Evolutionary conservation across 2,329 filamentous ascomycete genomes (phyloP).

Genomic region (Lecanicillium sp.): DNA sequence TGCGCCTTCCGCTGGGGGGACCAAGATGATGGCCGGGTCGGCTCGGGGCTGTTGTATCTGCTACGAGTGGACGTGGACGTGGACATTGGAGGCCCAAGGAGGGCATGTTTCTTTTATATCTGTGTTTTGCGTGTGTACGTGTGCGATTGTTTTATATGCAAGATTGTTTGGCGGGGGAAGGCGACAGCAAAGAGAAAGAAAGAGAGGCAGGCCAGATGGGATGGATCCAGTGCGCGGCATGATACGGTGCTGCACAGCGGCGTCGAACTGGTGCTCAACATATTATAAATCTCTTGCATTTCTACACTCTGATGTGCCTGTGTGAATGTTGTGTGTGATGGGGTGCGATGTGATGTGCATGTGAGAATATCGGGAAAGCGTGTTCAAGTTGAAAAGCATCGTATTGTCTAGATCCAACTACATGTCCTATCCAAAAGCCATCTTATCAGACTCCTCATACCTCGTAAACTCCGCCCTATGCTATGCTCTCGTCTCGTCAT

Average conservation of each 20-base stretch:
- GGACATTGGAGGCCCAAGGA: background rate
- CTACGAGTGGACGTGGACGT: too few species aligned
- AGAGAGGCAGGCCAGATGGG: slow-evolving; percentile 2
- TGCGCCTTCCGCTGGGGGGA: background rate
- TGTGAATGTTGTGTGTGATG: background rate
- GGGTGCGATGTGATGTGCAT: too few species aligned
- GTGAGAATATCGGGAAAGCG: too few species aligned
- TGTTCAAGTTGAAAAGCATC: too few species aligned
- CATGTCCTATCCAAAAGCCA: background rate
- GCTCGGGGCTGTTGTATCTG: slow-evolving; percentile 5
- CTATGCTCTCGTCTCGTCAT: background rate
- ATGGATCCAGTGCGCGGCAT: background rate
- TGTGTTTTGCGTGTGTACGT: slow-evolving; percentile 3
- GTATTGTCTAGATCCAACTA: background rate
- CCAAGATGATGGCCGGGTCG: background rate
- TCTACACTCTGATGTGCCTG: background rate
- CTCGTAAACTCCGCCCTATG: slow-evolving; percentile 4
- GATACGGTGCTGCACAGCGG: background rate
- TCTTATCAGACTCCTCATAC: background rate
- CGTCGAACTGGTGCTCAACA: background rate
- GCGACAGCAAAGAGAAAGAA: slow-evolving; percentile 9
- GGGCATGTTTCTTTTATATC: slow-evolving; percentile 8
- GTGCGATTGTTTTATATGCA: background rate
- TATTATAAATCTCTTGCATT: slow-evolving; percentile 14
- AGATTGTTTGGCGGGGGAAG: slow-evolving; percentile 7